Evolutionary conservation across 148 eudicot species (phyloP), one percentile per base, ranked within the genome.

Genomic region (Vaccinium vitisidaea): DNA sequence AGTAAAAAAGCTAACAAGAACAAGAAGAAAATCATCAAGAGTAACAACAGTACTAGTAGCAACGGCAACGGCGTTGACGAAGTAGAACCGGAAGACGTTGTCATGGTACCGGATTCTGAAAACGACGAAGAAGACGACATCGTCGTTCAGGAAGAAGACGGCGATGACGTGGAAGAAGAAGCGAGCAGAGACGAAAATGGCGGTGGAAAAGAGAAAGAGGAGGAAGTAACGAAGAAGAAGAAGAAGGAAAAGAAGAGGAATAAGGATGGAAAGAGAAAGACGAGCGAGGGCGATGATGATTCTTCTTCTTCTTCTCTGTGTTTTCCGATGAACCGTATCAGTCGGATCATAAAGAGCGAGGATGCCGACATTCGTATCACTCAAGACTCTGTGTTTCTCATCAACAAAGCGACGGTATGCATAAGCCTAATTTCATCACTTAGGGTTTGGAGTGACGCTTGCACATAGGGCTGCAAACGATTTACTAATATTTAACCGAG

Each of bases 391-490:
- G 86, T 89, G 84, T 93, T 92, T 58, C 88, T 93, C 83, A 86
- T 93, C 81, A 94, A 94, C 82, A 92, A 91, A 89, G 95, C 98
- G 32, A 63, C 94, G 90, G 98, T 94, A 90, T 83, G 49, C 15
- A 23, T 10, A 63, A 63, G 43, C 8, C 36, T 55, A 53, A 6
- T 82, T 56, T 70, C 11, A 80, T 21, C 15, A 54, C 1, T 56
- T 59, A 32, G 25, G 58, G 75, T 69, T 65, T 15, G 54, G 4
- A 25, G 19, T 27, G 18, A 13, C 65, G n/a, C 43, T 27, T 12
- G 11, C 11, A 4, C 73, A 16, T 63, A 63, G 19, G 19, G 21
- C 18, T 56, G 59, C 59, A 56, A 56, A 16, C 59, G 19, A 56
- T 56, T 56, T 56, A 5, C 6, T 43, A 43, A 3, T 43, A 43